Base-by-base conservation (phyloP, 2,329 filamentous ascomycete species). In the Chaetomium olivaceum region DNA sequence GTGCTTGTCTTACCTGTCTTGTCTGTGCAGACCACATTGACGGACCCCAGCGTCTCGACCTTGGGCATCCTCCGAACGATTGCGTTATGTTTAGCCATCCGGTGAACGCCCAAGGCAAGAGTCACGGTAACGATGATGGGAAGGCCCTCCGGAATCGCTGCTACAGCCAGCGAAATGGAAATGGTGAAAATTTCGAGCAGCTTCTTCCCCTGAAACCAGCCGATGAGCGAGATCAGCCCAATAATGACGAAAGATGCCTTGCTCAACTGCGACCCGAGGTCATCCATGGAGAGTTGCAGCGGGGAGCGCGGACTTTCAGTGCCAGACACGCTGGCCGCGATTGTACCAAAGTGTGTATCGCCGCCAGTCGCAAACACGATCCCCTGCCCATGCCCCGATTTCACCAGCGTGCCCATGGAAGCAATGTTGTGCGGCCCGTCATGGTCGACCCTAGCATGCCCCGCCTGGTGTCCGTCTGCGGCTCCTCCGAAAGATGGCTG, bases 61-160 rank as follows among this genome's bases (percentile, higher is more conserved):
- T 95, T 98, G 25, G 96, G 96, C 79, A 99, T 90, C 74, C 91
- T 90, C 71, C 95, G 90, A 67, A 99, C 94, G 76, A 99, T 99
- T 9, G 95, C 95, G 76, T 96, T 92, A 72, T 94, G 88, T 74
- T 89, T 92, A 67, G 95, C 96, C 95, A 99, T 99, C 65, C 95
- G 89, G 74, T 99, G 87, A 9, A 99, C 96, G 16, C 95, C 96
- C 16, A 99, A 84, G 48, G 95, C 95, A 63, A 99, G 83, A 0
- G 95, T 99, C 39, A 99, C 95, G 0, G 95, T 99, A 33, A 99
- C 96, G 73, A 99, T 99, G 74, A 99, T 99, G 0, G 95, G 95
- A 6, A 99, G 83, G 23, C 95, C 95, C 80, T 98, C 94, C 0
- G 94, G 94, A 72, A 98, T 98, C 19, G 94, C 94, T 51, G 95